Base-by-base conservation (phyloP, 208 protist species). In the Naegleria fowleri region DNA sequence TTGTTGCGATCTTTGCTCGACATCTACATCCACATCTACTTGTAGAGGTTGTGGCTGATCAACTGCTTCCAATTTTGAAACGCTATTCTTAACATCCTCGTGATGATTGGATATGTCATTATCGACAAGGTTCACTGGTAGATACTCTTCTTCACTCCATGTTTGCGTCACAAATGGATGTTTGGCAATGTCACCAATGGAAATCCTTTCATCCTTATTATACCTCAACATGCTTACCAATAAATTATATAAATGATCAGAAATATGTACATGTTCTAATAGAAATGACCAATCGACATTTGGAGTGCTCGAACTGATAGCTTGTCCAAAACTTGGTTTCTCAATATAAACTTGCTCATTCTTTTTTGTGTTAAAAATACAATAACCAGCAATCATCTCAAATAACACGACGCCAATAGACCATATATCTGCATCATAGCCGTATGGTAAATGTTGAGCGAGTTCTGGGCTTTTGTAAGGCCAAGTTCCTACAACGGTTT, bases 381-480 rank as follows among this genome's bases (percentile, higher is more conserved):
- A 79, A 33, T 79, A 79, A 79, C 67, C 67, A 79, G 29, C 16
- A 79, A 79, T 79, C 67, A 79, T 79, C n/a, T 79, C 67, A 79
- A 79, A 79, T 33, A 79, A 25, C 16, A 79, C 16, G 6, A 79
- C 67, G 6, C 67, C 67, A 11, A 79, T 36, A 36, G 29, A 11
- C 13, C 13, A 79, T 36, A 79, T 79, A 36, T 79, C 67, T 36
- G 29, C 67, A 36, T 79, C 67, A 9, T 36, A 79, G 7, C 25
- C 19, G 9, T 79, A 79, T 7, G 67, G 67, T 79, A 36, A n/a
- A 13, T 36, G 9, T 25, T 36, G 29, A 36, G 29, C 29, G 0
- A 79, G 16, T 33, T 79, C 25, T 25, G 67, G 67, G 36, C 25
- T 36, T 79, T 33, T 79, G 36, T 79, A 79, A 36, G 25, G 25